Evolutionary conservation across 169 alveolate genomes (phyloP).

Genomic region (Cryptosporidium baileyi): DNA sequence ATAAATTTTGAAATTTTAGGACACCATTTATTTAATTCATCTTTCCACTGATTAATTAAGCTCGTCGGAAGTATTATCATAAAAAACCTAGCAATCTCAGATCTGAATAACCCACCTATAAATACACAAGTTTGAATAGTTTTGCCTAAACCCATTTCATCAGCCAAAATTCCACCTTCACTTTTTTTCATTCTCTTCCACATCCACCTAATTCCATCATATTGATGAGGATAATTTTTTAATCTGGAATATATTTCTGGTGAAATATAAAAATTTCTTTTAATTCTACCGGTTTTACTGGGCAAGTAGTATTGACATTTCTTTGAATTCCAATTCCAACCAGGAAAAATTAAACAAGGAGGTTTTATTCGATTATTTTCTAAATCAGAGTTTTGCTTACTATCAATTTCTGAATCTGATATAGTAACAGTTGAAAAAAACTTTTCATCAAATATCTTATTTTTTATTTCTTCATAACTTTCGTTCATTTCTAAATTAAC

Average conservation of each 20-base stretch:
- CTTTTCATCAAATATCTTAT: not conserved
- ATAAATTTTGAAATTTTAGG: conserved; percentile 46
- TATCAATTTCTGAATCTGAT: conserved; percentile 30
- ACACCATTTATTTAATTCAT: conserved; percentile 77
- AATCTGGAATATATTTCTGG: conserved; percentile 28
- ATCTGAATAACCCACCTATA: conserved; percentile 68
- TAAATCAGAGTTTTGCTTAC: not conserved
- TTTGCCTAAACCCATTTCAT: conserved; percentile 86
- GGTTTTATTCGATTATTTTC: not conserved
- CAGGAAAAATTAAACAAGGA: not conserved
- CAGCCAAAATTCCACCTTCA: conserved; percentile 82
- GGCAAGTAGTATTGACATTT: conserved; percentile 13
- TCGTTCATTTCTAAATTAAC: no score
- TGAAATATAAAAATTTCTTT: conserved; percentile 22
- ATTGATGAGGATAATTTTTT: conserved; percentile 72
- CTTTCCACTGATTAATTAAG: conserved; percentile 76
- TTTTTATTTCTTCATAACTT: not conserved
- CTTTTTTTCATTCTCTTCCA: conserved; percentile 73
- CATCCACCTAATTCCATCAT: conserved; percentile 81
- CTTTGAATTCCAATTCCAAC: conserved; percentile 52
- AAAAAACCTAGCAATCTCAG: conserved; percentile 75
- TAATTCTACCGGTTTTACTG: conserved; percentile 47
- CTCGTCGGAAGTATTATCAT: conserved; percentile 78
- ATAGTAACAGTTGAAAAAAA: conserved; percentile 28
- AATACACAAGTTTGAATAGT: conserved; percentile 76